Conservation (phyloP, 805 yeast genomes). For the Tetrapisispora arboricola region DNA sequence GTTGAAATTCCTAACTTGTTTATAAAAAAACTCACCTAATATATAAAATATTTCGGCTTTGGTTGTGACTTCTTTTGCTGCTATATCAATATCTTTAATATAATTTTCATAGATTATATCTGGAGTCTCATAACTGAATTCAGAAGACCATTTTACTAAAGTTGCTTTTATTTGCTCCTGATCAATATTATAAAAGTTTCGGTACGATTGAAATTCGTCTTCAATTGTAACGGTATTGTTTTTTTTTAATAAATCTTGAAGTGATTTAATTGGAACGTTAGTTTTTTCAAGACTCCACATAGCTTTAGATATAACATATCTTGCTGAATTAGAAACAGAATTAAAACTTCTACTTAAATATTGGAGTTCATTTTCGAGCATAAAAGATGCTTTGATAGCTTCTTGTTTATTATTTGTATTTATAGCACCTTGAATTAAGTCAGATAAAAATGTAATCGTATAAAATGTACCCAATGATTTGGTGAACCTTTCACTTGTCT, state of each 20-base stretch:
- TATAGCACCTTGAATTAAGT: constrained; percentile 7
- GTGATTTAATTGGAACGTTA: constrained; percentile 44
- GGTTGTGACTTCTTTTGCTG: constrained; percentile 16
- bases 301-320: constrained; percentile 38
- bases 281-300: constrained; percentile 58
- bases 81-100: constrained; percentile 32
- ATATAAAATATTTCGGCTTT: constrained; percentile 42
- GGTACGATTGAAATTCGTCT: not conserved
- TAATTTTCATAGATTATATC: constrained; percentile 46
- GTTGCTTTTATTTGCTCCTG: constrained; percentile 28
- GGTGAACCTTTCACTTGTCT: not conserved
- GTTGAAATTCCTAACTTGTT: constrained; percentile 41
- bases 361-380: constrained; percentile 8
- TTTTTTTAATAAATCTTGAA: constrained; percentile 29
- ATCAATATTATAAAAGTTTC: constrained; percentile 9
- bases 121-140: constrained; percentile 60
- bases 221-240: not conserved
- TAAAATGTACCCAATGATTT: not conserved
- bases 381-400: constrained; percentile 13
- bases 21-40: constrained; percentile 66
- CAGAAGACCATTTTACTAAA: constrained; percentile 60
- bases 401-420: constrained; percentile 15
- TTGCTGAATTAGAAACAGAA: constrained; percentile 30
- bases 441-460: constrained; percentile 6
- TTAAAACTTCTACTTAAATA: not conserved